phyloP scores from a whole-genome alignment of 1,284 basidiomycete genomes.

The Heterobasidion parviporum region DNA sequence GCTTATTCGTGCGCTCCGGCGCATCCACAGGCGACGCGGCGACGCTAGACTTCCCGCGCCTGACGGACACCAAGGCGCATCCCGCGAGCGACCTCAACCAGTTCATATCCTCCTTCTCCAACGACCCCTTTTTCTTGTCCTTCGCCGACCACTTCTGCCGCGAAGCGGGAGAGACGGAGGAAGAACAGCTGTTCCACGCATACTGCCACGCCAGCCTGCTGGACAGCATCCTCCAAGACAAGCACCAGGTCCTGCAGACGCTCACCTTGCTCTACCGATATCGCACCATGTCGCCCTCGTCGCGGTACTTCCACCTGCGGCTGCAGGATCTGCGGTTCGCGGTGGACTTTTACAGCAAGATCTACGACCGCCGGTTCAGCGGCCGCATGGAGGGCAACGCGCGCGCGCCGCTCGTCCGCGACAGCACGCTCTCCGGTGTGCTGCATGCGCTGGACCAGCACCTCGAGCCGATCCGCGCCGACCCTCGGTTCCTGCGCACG shows the following conservation, averaged over 20 bases:
- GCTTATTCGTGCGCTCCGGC: constrained; percentile 76
- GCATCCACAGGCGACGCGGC: constrained; percentile 71
- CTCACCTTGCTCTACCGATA: constrained; percentile 68
- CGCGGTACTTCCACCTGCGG: constrained; percentile 53
- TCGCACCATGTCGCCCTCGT: constrained; percentile 47
- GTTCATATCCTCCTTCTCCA: constrained; percentile 80
- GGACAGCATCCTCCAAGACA: constrained; percentile 86
- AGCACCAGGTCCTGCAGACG: constrained; percentile 66
- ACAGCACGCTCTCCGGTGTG: constrained; percentile 57
- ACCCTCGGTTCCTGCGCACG: constrained; percentile 34
- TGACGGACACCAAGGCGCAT: constrained; percentile 55
- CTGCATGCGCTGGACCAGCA: constrained; percentile 51
- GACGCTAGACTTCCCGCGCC: constrained; percentile 73
- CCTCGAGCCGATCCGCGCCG: constrained; percentile 36
- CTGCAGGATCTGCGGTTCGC: constrained; percentile 65
- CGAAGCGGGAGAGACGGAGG: constrained; percentile 42
- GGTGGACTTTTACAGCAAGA: constrained; percentile 64
- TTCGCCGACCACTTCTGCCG: constrained; percentile 73
- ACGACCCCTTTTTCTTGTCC: constrained; percentile 65
- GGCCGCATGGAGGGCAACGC: constrained; percentile 54
- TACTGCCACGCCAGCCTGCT: constrained; percentile 76
- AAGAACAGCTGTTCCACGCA: constrained; percentile 57
- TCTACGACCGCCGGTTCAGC: constrained; percentile 64
- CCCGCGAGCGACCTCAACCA: constrained; percentile 69
- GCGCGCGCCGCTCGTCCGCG: constrained; percentile 58